These are phyloP conservation scores for Lavandula angustifolia DNA, from an alignment of 257 asterid species.

Conservation along the genomic window DNA sequence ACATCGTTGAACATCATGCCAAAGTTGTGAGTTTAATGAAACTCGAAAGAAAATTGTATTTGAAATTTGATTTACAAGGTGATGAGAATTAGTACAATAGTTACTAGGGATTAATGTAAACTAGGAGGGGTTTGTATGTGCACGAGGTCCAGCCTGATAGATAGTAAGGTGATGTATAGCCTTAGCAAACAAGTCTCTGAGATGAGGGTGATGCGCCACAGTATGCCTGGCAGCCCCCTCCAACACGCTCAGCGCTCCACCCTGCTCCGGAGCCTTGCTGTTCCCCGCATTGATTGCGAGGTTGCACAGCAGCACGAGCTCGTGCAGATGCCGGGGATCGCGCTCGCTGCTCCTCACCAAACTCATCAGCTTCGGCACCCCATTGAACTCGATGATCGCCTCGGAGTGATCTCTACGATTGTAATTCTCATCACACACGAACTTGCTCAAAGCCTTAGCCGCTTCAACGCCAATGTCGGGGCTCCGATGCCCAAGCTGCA, in stretches of 20 bases:
- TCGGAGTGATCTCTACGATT: conserved; percentile 49
- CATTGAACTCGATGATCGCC: conserved; percentile 55
- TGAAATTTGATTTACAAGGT: no score
- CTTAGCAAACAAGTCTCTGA: conserved; percentile 55
- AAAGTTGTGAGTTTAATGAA: no score
- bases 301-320: conserved; percentile 52
- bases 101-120: no score
- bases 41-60: no score
- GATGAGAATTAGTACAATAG: no score
- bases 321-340: conserved; percentile 34
- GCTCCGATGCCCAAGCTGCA: conserved; percentile 35
- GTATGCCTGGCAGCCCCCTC: conserved; percentile 48
- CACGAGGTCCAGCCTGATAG: conserved; percentile 47
- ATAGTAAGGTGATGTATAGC: conserved; percentile 64
- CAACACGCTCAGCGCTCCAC: conserved; percentile 43
- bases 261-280: conserved; percentile 53
- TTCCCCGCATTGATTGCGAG: conserved; percentile 57
- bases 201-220: conserved; percentile 39
- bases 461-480: conserved; percentile 42
- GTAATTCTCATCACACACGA: conserved; percentile 49
- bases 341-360: conserved; percentile 38
- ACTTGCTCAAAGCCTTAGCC: conserved; percentile 51
- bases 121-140: conserved; percentile 20
- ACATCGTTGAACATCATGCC: no score
- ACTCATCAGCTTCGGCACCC: conserved; percentile 48